Evolutionary conservation across 2,329 filamentous ascomycete species (phyloP).

Genomic region (Aspergillus awamori): DNA sequence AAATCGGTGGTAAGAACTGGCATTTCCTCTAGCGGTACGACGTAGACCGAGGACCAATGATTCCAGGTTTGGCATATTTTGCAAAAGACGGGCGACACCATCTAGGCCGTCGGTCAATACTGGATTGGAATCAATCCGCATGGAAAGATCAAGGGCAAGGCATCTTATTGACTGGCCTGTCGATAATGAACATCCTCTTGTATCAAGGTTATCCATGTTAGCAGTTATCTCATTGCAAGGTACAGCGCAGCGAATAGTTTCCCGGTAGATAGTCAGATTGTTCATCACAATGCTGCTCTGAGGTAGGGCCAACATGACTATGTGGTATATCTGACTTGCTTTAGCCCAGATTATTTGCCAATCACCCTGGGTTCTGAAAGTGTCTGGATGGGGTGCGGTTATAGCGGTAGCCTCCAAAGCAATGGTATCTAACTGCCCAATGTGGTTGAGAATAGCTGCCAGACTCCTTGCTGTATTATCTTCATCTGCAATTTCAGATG

Average conservation of each 20-base stretch:
- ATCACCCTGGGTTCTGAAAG: neutral
- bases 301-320: neutral
- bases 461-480: neutral
- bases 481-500: neutral
- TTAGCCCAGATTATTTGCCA: neutral
- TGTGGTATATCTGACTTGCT: neutral
- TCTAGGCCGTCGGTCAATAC: rapidly evolving
- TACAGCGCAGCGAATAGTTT: neutral
- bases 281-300: neutral
- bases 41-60: constrained; percentile 1
- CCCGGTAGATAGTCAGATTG: neutral
- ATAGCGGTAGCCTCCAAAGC: neutral
- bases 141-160: neutral
- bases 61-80: neutral
- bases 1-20: neutral
- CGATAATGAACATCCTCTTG: neutral
- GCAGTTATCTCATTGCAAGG: neutral
- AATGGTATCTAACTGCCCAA: neutral
- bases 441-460: neutral
- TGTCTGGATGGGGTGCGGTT: neutral
- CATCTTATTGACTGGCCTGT: neutral
- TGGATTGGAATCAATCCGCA: neutral
- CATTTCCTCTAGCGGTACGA: neutral
- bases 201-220: neutral
- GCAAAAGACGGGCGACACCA: neutral